phyloP scores from a whole-genome alignment of 495 filamentous ascomycete species.

The Neurospora intermedia region DNA sequence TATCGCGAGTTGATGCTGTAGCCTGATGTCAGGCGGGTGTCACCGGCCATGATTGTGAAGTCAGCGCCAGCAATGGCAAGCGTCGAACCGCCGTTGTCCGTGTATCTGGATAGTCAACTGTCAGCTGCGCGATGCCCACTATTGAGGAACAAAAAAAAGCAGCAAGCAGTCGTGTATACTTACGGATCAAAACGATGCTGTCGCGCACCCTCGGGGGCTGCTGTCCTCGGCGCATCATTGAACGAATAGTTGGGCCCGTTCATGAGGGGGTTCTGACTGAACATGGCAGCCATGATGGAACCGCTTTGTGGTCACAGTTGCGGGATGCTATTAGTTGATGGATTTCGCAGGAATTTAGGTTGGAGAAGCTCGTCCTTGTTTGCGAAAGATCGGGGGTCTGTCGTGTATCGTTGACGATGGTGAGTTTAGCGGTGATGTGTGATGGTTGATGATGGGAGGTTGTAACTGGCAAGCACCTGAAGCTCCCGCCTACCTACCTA shows the following conservation, averaged over 20 bases:
- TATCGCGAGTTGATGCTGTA: slow-evolving; percentile 98
- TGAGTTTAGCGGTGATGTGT: neutral
- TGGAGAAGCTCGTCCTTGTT: neutral
- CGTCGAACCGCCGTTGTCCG: slow-evolving; percentile 94
- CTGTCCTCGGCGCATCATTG: slow-evolving; percentile 36
- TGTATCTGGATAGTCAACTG: slow-evolving; percentile 54
- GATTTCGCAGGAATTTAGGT: neutral
- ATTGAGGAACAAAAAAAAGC: neutral
- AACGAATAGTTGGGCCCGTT: slow-evolving; percentile 52
- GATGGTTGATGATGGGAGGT: neutral
- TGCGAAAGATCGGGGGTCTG: neutral
- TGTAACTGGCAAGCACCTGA: neutral
- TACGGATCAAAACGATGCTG: slow-evolving; percentile 94
- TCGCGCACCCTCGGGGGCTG: slow-evolving; percentile 35
- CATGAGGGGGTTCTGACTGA: slow-evolving; percentile 51
- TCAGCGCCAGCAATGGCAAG: slow-evolving; percentile 88
- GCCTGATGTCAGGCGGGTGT: slow-evolving; percentile 86
- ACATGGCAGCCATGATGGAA: slow-evolving; percentile 42
- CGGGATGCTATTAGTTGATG: neutral
- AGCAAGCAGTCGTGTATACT: slow-evolving; percentile 9
- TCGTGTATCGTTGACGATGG: neutral
- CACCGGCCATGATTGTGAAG: slow-evolving; percentile 92
- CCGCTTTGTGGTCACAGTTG: neutral
- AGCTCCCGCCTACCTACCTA: neutral
- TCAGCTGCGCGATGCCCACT: slow-evolving; percentile 3